These are phyloP conservation scores for Colletotrichum ledebouriae DNA, from an alignment of 2,329 filamentous ascomycete species.

Conservation along the genomic window DNA sequence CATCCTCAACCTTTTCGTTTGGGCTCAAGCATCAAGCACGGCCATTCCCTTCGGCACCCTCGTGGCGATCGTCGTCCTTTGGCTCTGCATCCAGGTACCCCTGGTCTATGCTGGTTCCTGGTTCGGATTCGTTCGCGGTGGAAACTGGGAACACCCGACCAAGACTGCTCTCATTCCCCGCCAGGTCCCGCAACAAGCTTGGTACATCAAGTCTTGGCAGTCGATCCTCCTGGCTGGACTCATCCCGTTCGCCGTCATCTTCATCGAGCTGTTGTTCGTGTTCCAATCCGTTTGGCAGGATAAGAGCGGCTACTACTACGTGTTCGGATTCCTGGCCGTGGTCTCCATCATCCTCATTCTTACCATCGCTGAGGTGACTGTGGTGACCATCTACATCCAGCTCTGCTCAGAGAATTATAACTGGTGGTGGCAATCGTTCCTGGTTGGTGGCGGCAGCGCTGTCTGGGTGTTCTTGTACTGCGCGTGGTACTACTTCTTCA, in stretches of 20 bases:
- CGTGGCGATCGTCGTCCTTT: slow-evolving; percentile 78
- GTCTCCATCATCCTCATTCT: slow-evolving; percentile 80
- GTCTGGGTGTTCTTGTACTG: slow-evolving; percentile 88
- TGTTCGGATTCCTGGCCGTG: slow-evolving; percentile 86
- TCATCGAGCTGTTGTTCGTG: slow-evolving; percentile 88
- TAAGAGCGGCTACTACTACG: slow-evolving; percentile 92
- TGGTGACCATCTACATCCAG: slow-evolving; percentile 86
- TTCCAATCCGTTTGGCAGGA: slow-evolving; percentile 92
- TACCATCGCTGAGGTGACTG: slow-evolving; percentile 85
- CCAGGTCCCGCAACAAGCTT: slow-evolving; percentile 80
- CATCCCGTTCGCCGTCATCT: slow-evolving; percentile 88
- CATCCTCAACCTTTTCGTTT: slow-evolving; percentile 88
- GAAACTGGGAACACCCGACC: slow-evolving; percentile 84
- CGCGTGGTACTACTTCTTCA: slow-evolving; percentile 85
- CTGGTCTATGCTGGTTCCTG: slow-evolving; percentile 86
- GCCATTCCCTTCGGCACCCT: slow-evolving; percentile 87
- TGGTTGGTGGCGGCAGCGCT: slow-evolving; percentile 81
- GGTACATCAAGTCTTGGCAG: slow-evolving; percentile 77
- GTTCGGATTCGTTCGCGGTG: slow-evolving; percentile 77
- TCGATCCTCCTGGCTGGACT: slow-evolving; percentile 80
- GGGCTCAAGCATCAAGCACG: slow-evolving; percentile 89
- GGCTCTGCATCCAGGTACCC: slow-evolving; percentile 88
- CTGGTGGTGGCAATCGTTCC: slow-evolving; percentile 94
- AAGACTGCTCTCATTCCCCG: slow-evolving; percentile 80
- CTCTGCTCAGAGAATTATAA: slow-evolving; percentile 88